Conservation (phyloP, 805 yeast species). For the Phaffomyces opuntiae region DNA sequence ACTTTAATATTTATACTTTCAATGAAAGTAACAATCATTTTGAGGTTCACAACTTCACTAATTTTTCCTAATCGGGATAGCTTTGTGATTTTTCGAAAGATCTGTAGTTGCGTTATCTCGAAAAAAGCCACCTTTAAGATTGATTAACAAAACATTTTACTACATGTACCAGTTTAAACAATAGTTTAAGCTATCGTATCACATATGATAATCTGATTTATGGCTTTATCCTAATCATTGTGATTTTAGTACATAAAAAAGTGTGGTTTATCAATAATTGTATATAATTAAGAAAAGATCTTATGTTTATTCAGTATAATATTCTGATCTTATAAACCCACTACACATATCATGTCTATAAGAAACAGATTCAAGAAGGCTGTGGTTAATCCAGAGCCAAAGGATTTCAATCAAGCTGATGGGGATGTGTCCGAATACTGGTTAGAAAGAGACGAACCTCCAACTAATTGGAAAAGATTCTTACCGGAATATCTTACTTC, state of each 20-base stretch:
- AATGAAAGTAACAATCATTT: too few relatives aligned
- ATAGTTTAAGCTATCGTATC: not conserved
- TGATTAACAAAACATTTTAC: too few relatives aligned
- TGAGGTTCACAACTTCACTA: not conserved
- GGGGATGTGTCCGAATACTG: not conserved
- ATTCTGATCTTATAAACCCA: not conserved
- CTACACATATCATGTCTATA: not conserved
- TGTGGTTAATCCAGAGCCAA: not conserved
- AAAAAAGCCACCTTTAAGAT: too few relatives aligned
- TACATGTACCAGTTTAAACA: not conserved
- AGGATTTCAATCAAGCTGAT: not conserved
- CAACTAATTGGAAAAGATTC: slow-evolving; percentile 7
- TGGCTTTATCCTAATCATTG: not conserved
- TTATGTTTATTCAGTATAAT: not conserved
- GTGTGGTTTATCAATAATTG: not conserved
- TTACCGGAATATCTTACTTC: slow-evolving; percentile 10
- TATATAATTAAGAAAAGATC: not conserved
- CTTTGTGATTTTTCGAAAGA: not conserved
- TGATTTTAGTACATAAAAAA: not conserved
- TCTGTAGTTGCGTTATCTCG: too few relatives aligned
- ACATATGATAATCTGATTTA: too few relatives aligned
- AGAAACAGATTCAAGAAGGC: not conserved
- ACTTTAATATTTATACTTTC: too few relatives aligned
- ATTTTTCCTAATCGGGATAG: not conserved
- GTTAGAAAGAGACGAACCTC: slow-evolving; percentile 6